phyloP scores from a whole-genome alignment of 2,329 filamentous ascomycete genomes.

The Zalaria obscura region DNA sequence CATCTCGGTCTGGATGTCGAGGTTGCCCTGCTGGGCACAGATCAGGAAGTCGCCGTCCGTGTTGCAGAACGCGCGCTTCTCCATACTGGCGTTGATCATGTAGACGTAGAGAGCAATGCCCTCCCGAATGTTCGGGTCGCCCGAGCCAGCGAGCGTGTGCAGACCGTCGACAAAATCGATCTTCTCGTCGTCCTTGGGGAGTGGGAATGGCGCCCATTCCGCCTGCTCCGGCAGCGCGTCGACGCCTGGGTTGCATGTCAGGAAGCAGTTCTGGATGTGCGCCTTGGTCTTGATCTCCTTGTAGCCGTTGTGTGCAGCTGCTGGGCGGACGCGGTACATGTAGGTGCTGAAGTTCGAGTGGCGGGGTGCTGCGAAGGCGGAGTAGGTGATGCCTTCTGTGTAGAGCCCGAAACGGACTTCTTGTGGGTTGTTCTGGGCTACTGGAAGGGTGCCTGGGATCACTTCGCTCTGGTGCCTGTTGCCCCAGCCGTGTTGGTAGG shows the following conservation, averaged over 20 bases:
- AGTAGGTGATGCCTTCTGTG: slow-evolving; percentile 31
- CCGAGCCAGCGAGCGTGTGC: slow-evolving; percentile 35
- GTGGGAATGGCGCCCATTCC: slow-evolving; percentile 30
- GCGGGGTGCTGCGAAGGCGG: slow-evolving; percentile 28
- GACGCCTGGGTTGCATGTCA: slow-evolving; percentile 32
- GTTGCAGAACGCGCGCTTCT: slow-evolving; percentile 31
- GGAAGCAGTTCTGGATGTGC: slow-evolving; percentile 28
- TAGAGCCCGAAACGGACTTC: slow-evolving; percentile 29
- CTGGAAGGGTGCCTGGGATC: slow-evolving; percentile 27
- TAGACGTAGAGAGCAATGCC: slow-evolving; percentile 37
- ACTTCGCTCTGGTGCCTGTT: slow-evolving; percentile 26
- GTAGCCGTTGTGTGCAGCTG: slow-evolving; percentile 23
- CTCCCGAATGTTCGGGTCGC: slow-evolving; percentile 36
- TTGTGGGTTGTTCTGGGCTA: slow-evolving; percentile 28
- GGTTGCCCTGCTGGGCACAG: slow-evolving; percentile 19
- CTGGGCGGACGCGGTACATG: slow-evolving; percentile 29
- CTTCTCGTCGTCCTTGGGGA: slow-evolving; percentile 20
- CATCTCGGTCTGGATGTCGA: slow-evolving; percentile 25
- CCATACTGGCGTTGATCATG: slow-evolving; percentile 33
- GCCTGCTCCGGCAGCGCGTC: slow-evolving; percentile 36
- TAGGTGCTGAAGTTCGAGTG: slow-evolving; percentile 28
- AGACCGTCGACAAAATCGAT: slow-evolving; percentile 35
- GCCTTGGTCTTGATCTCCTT: slow-evolving; percentile 9
- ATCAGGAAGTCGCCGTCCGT: slow-evolving; percentile 25
- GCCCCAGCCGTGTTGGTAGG: slow-evolving; percentile 23